Base-by-base conservation (phyloP, 73 alveolate species). In the Durusdinium trenchii region DNA sequence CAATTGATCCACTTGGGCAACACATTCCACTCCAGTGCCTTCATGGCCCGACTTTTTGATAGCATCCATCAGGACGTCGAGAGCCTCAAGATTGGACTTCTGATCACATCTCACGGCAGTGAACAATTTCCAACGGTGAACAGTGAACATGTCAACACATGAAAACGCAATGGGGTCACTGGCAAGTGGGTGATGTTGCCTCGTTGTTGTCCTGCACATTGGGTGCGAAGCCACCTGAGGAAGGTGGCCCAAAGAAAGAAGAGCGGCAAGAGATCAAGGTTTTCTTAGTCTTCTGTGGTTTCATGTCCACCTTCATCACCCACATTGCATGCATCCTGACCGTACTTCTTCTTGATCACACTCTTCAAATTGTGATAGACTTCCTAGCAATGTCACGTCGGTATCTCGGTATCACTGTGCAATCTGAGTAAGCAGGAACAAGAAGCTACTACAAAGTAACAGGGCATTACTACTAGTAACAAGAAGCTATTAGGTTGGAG, bases 291-390 rank as follows among this genome's bases (percentile, higher is more conserved):
- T n/a, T 23, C 35, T 0, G 4, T 0, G 1, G 99, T 99, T 61
- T 99, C 99, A 84, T 99, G 99, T 32, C 99, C 99, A 47, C 99
- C 99, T 98, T 99, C 99, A 87, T 99, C 99, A 35, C 99, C 99
- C 54, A 99, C 99, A 87, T 99, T 99, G 86, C 99, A 99, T 30
- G 99, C 99, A 96, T 99, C 99, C 60, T 98, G 99, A 54, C 99
- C 99, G 98, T 99, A 99, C 99, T 99, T 99, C 98, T 99, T 92
- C 99, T 99, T 99, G 97, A 99, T 94, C 98, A 99, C 99, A 84
- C 99, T 76, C 96, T 99, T 99, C 38, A 99, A 96, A 71, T 91
- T 95, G 86, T 99, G 99, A 64, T 99, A 99, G 36, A 99, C 99
- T 89, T 99, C 99, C 96, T 89, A 2, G 67, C 61, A 32, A 60